phyloP scores from a whole-genome alignment of 148 eudicot species.

The Rhododendron vialii region DNA sequence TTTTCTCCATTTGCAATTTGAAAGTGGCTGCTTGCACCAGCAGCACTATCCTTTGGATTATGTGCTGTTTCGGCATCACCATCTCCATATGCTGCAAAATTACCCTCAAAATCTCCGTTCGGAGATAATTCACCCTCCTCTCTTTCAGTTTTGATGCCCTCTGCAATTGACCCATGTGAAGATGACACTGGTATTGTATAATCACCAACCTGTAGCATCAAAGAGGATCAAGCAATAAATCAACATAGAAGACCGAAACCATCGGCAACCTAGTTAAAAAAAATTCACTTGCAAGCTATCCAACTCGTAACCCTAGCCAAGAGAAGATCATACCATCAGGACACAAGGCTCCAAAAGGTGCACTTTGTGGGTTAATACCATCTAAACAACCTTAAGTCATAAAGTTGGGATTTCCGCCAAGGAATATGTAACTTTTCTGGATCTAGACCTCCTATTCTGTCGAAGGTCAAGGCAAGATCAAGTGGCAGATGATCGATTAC shows the following conservation, averaged over 20 bases:
- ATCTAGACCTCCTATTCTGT: neutral
- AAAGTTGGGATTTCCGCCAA: neutral
- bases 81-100: conserved; percentile 45
- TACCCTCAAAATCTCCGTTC: conserved; percentile 55
- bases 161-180: conserved; percentile 30
- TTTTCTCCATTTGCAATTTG: conserved; percentile 26
- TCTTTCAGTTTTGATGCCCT: conserved; percentile 49
- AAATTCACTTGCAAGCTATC: neutral
- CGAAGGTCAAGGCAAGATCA: neutral
- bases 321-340: neutral
- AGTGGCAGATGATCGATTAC: neutral
- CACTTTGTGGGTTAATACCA: neutral
- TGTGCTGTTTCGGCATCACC: conserved; percentile 24
- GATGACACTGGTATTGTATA: conserved; percentile 32
- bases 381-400: neutral
- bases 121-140: conserved; percentile 92
- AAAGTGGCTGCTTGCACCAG: conserved; percentile 21
- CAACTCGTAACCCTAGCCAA: neutral
- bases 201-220: conserved; percentile 43
- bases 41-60: conserved; percentile 28
- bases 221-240: neutral
- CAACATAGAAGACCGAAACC: neutral
- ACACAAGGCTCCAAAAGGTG: neutral
- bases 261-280: neutral
- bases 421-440: neutral